Conservation (phyloP, 306 rosid genomes). For the Quercus rubra region DNA sequence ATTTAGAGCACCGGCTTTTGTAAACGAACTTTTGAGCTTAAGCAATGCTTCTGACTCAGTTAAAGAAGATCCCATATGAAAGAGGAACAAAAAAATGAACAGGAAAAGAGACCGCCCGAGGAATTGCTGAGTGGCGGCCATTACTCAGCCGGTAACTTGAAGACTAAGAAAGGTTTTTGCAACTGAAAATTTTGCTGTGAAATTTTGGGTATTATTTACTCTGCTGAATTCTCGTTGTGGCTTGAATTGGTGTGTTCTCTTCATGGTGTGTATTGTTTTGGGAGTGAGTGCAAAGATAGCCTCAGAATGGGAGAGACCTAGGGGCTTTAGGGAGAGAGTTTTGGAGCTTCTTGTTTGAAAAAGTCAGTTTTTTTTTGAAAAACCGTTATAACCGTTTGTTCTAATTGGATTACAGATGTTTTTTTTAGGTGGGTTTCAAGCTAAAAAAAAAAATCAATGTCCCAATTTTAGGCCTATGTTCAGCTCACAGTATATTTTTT, state of each 20-base stretch:
- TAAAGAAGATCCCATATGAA: slow-evolving; percentile 27
- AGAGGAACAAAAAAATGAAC: slow-evolving; percentile 5
- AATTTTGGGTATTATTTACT: slow-evolving; percentile 16
- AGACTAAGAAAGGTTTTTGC: slow-evolving; percentile 3
- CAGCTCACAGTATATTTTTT: too few species aligned
- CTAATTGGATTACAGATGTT: background rate
- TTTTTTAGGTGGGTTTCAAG: background rate
- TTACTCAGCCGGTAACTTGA: slow-evolving; percentile 22
- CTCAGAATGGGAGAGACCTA: slow-evolving; percentile 29
- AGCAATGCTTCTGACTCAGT: slow-evolving; percentile 59
- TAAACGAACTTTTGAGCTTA: slow-evolving; percentile 44
- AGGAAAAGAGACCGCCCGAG: slow-evolving; percentile 25
- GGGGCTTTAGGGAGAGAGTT: slow-evolving; percentile 2
- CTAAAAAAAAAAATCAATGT: too few species aligned
- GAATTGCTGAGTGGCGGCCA: slow-evolving; percentile 48
- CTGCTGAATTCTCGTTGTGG: slow-evolving; percentile 15
- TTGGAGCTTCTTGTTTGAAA: slow-evolving; percentile 19
- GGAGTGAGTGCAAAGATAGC: slow-evolving; percentile 23
- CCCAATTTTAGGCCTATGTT: too few species aligned
- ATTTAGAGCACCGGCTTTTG: slow-evolving; percentile 28
- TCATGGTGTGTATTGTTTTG: slow-evolving; percentile 24
- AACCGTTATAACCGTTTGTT: slow-evolving; percentile 29
- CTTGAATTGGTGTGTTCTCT: slow-evolving; percentile 22
- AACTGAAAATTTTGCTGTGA: slow-evolving; percentile 19
- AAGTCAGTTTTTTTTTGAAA: slow-evolving; percentile 20